Percentiles rank a stretch among this genome's conserved stretches.
Evolutionary conservation across 345 rosid genomes (phyloP).

Genomic region (Eutrema heterophyllum): DNA sequence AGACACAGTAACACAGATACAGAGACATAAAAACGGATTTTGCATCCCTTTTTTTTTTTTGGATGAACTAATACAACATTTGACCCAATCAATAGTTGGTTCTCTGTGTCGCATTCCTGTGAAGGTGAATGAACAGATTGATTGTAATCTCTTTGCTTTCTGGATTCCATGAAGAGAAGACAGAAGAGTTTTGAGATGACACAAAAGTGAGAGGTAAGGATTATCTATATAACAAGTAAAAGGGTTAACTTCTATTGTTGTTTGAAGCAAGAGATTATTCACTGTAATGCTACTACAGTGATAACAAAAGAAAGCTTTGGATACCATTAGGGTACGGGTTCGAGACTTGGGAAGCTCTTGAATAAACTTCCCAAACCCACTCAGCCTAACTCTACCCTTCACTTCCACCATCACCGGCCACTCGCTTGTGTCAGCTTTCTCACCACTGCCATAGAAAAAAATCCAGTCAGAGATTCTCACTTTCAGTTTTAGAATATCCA

Average conservation of each 20-base stretch:
- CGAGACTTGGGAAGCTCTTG: slow-evolving; percentile 92
- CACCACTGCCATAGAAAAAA: slow-evolving; percentile 59
- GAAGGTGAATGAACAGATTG: neutral
- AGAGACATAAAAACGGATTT: neutral
- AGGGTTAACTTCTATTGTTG: slow-evolving; percentile 2
- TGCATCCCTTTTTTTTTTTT: neutral
- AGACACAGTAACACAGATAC: neutral
- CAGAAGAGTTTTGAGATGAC: slow-evolving; percentile 28
- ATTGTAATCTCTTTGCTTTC: slow-evolving; percentile 30
- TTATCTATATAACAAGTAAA: neutral
- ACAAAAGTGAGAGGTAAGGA: neutral
- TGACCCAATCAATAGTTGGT: slow-evolving; percentile 5
- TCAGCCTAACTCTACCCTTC: slow-evolving; percentile 88
- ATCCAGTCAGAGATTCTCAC: slow-evolving; percentile 7
- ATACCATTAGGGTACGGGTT: slow-evolving; percentile 94
- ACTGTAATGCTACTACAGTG: slow-evolving; percentile 25
- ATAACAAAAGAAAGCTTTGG: slow-evolving; percentile 42
- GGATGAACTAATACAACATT: slow-evolving; percentile 5
- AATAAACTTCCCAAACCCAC: slow-evolving; percentile 93
- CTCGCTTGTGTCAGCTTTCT: slow-evolving; percentile 51
- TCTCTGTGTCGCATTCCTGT: slow-evolving; percentile 16
- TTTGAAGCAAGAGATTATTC: neutral
- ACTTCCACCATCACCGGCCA: slow-evolving; percentile 76
- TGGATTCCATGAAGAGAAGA: slow-evolving; percentile 31
- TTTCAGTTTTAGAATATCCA: neutral